Evolutionary conservation across 1,284 basidiomycete species (phyloP), one percentile per base, ranked within the genome.

Genomic region (Amylostereum chailletii): DNA sequence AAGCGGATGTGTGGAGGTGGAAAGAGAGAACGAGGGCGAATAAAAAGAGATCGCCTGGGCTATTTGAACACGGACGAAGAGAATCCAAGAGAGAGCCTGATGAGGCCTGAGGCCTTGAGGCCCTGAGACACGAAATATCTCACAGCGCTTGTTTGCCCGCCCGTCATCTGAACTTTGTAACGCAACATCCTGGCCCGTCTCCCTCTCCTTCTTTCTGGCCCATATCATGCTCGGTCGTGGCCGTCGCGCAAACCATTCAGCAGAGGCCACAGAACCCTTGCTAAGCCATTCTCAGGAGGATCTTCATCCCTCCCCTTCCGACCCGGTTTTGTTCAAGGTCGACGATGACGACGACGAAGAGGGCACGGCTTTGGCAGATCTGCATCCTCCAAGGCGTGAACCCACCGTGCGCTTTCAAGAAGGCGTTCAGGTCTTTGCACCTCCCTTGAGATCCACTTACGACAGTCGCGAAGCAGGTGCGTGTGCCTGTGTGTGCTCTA

Each of bases 391-490:
- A n/a, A 32, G 47, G 49, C 41, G 54, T 4, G 55, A 57, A 29
- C 60, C 59, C 30, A 67, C 60, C 4, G 83, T 86, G 36, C 71
- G 79, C 37, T 86, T 86, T 57, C 69, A 76, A 48, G 82, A 86
- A 47, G 74, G 82, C 33, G 79, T 85, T 1, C 77, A 82, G 51
- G 72, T 86, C 39, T 80, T 85, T 57, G 73, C 72, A 5, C 85
- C 81, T 0, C 71, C 83, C 7, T 65, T 89, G 36, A 72, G 79
- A 60, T 90, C 86, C 19, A 87, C 82, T 29, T 67, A 72, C 38
- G 70, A 81, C 45, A 86, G 85, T 64, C 81, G 87, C 53, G 87
- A 90, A 70, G 71, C 81, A 65, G 85, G 87, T 88, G 64, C 63
- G 82, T 76, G 59, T 58, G 53, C 42, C 32, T 40, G 7, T 53